Evolutionary conservation across 2,329 filamentous ascomycete species (phyloP).

Genomic region (Peltaster fructicola): DNA sequence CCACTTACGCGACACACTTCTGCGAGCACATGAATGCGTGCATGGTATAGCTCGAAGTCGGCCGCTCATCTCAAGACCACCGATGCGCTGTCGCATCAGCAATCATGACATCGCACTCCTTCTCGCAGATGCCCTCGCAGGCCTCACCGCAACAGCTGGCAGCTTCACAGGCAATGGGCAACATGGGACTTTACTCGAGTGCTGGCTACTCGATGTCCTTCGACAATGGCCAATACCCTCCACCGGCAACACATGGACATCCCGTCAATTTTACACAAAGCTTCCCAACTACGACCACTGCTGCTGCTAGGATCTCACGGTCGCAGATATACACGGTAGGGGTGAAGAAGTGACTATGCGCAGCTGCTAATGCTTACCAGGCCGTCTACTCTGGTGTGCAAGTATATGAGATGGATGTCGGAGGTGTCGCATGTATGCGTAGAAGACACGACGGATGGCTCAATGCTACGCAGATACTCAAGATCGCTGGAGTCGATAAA

Average conservation of each 20-base stretch:
- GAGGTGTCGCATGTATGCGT: conserved; percentile 86
- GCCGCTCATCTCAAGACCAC: too few relatives aligned
- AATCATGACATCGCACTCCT: conserved; percentile 14
- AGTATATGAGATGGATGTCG: conserved; percentile 98
- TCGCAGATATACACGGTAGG: conserved; percentile 34
- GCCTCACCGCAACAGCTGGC: conserved; percentile 7
- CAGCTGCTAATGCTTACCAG: conserved; percentile 19
- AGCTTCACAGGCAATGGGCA: too few relatives aligned
- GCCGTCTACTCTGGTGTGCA: conserved; percentile 90
- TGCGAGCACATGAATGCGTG: too few relatives aligned
- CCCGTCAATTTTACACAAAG: conserved; percentile 15
- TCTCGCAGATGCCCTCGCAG: conserved; percentile 9
- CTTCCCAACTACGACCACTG: too few relatives aligned
- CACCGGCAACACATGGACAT: conserved; percentile 6
- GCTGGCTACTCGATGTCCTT: conserved; percentile 16
- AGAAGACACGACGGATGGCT: conserved; percentile 88
- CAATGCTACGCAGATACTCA: conserved; percentile 95
- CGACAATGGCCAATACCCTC: conserved; percentile 10
- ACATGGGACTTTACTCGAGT: too few relatives aligned
- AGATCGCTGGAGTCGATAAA: conserved; percentile 93
- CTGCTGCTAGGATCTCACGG: too few relatives aligned
- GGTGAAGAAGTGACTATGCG: background rate
- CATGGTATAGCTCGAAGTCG: too few relatives aligned
- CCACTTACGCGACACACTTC: too few relatives aligned
- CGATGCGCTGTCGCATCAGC: too few relatives aligned